These are phyloP conservation scores for Ophiostoma sp. DNA, from an alignment of 2,329 filamentous ascomycete species.

Conservation along the genomic window DNA sequence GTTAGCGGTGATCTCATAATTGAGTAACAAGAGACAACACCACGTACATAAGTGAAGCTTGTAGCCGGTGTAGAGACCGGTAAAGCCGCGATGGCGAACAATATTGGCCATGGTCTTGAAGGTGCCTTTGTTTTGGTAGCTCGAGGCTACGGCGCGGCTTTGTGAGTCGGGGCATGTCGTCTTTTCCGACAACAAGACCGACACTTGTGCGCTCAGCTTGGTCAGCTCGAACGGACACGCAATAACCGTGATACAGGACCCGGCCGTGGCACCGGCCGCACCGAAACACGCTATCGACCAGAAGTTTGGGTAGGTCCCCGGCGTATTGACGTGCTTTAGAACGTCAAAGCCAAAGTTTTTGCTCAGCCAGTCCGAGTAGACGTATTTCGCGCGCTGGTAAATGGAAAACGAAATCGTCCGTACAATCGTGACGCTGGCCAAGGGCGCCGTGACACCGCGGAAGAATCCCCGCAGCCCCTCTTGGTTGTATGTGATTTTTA, in stretches of 20 bases:
- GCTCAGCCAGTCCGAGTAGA: conserved; percentile 69
- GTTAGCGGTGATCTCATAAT: not conserved
- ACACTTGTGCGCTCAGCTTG: conserved; percentile 85
- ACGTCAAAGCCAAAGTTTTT: conserved; percentile 68
- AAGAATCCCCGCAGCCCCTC: conserved; percentile 79
- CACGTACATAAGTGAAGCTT: conserved; percentile 73
- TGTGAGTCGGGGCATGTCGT: conserved; percentile 48
- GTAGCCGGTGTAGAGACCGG: conserved; percentile 79
- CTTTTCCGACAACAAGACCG: conserved; percentile 69
- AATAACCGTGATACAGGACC: conserved; percentile 75
- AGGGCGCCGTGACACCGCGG: conserved; percentile 76
- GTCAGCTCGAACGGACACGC: conserved; percentile 89
- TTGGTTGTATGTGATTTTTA: conserved; percentile 70
- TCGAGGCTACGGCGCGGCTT: conserved; percentile 62
- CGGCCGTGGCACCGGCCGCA: conserved; percentile 74
- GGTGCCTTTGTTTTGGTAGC: conserved; percentile 77
- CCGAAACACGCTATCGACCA: conserved; percentile 76
- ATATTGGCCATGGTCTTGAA: conserved; percentile 75
- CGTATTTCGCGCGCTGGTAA: conserved; percentile 75
- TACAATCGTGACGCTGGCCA: conserved; percentile 54
- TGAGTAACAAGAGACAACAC: not conserved
- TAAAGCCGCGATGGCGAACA: conserved; percentile 69
- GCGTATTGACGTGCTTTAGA: conserved; percentile 68
- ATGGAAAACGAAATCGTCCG: conserved; percentile 46
- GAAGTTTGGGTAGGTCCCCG: conserved; percentile 68